These are phyloP conservation scores for Lanmaoa rubissima DNA, from an alignment of 768 basidiomycete genomes.

Conservation along the genomic window DNA sequence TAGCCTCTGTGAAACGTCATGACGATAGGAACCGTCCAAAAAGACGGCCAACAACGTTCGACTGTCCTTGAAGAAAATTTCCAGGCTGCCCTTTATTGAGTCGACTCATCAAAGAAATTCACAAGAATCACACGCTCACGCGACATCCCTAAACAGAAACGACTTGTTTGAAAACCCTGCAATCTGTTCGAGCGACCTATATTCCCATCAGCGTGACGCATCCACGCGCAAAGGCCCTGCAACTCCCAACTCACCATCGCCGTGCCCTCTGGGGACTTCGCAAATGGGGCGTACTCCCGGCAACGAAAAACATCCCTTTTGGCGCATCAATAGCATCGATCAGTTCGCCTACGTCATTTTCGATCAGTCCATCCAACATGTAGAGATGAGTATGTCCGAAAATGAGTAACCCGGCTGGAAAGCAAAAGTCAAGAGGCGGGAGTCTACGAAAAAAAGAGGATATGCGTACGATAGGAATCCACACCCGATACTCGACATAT, in stretches of 20 bases:
- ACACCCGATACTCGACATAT: constrained; percentile 88
- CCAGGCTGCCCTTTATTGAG: constrained; percentile 51
- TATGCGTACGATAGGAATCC: constrained; percentile 80
- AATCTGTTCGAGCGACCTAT: constrained; percentile 78
- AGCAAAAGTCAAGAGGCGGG: background rate
- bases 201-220: background rate
- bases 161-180: constrained; percentile 75
- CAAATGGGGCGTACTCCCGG: constrained; percentile 80
- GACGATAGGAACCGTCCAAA: constrained; percentile 61
- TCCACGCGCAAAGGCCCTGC: background rate
- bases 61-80: constrained; percentile 92
- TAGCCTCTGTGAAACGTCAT: constrained; percentile 56
- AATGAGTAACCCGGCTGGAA: constrained; percentile 76
- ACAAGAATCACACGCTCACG: constrained; percentile 46
- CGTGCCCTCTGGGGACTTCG: constrained; percentile 78
- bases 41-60: constrained; percentile 85
- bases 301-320: constrained; percentile 74
- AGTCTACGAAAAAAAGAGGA: background rate
- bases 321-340: constrained; percentile 88
- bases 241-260: constrained; percentile 58
- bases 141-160: constrained; percentile 90
- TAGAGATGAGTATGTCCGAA: constrained; percentile 84
- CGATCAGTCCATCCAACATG: constrained; percentile 86
- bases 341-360: constrained; percentile 83
- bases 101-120: background rate